Conservation (phyloP, 2,329 filamentous ascomycete species). For the Metarhizium humberi region DNA sequence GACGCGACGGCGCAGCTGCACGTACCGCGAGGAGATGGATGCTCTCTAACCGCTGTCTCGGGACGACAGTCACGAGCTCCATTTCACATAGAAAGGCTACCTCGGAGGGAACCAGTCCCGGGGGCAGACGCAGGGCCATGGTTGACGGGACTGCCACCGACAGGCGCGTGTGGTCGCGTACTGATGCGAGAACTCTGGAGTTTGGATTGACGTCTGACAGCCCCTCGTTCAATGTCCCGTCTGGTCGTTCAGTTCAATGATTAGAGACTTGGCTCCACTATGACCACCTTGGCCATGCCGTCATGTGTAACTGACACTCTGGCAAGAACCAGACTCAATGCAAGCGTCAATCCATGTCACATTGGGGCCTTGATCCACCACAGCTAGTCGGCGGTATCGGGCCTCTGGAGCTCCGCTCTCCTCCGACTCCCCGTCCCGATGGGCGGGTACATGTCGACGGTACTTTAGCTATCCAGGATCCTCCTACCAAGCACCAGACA, state of each 20-base stretch:
- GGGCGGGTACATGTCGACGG: neutral
- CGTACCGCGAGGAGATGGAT: constrained; percentile 79
- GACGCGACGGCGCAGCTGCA: constrained; percentile 13
- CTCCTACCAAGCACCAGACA: neutral
- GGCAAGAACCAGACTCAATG: too few relatives aligned
- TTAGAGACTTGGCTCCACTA: too few relatives aligned
- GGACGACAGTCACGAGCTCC: constrained; percentile 89
- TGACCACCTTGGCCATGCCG: too few relatives aligned
- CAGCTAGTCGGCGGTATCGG: too few relatives aligned
- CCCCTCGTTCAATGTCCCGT: too few relatives aligned
- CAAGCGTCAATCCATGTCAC: too few relatives aligned
- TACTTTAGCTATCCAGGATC: too few relatives aligned
- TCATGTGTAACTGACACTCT: too few relatives aligned
- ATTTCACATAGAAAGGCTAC: constrained; percentile 95
- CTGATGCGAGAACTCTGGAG: neutral
- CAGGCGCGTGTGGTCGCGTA: neutral
- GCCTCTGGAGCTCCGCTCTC: neutral
- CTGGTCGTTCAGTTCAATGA: too few relatives aligned
- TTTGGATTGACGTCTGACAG: neutral
- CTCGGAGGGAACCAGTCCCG: constrained; percentile 69
- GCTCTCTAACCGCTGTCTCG: constrained; percentile 79
- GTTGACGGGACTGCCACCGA: neutral
- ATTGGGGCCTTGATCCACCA: too few relatives aligned
- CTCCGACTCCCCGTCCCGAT: neutral
- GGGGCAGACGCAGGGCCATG: constrained; percentile 43